phyloP scores from a whole-genome alignment of 768 basidiomycete genomes.

The Kwoniella botswanensis region DNA sequence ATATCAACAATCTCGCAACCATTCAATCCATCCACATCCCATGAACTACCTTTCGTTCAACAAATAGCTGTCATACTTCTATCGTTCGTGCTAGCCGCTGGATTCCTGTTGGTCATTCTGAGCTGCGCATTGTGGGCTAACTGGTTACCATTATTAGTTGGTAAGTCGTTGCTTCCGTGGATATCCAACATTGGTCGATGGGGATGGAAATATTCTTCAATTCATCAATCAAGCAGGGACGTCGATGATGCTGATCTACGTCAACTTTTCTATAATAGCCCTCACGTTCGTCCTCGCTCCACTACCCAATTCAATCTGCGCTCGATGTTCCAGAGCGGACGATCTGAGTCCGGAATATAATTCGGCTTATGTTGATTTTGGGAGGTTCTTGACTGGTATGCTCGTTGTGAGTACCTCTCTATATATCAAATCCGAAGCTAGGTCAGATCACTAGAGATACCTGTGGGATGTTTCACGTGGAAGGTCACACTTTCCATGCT shows the following conservation, averaged over 20 bases:
- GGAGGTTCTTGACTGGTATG: conserved; percentile 88
- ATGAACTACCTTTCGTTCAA: background rate
- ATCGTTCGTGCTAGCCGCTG: conserved; percentile 94
- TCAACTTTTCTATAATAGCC: conserved; percentile 62
- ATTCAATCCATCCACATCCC: background rate
- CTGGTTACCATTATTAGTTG: conserved; percentile 95
- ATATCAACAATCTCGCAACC: background rate
- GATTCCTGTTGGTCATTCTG: conserved; percentile 97
- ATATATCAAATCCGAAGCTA: too few relatives aligned
- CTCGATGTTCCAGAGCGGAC: conserved; percentile 83
- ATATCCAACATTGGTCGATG: background rate
- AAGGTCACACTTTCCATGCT: too few relatives aligned
- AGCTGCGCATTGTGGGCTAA: conserved; percentile 95
- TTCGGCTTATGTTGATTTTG: conserved; percentile 72
- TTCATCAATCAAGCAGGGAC: too few relatives aligned
- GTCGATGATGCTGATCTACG: background rate
- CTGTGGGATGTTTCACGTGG: background rate
- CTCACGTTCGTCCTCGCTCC: conserved; percentile 94
- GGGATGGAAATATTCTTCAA: too few relatives aligned
- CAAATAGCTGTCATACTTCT: conserved; percentile 86
- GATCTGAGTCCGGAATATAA: conserved; percentile 81
- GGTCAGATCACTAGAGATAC: background rate
- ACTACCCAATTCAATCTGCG: conserved; percentile 88
- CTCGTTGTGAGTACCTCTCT: conserved; percentile 68
- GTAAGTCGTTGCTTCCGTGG: conserved; percentile 63